Evolutionary conservation across 805 yeast species (phyloP).

Genomic region (Nakazawaea ambrosiae): DNA sequence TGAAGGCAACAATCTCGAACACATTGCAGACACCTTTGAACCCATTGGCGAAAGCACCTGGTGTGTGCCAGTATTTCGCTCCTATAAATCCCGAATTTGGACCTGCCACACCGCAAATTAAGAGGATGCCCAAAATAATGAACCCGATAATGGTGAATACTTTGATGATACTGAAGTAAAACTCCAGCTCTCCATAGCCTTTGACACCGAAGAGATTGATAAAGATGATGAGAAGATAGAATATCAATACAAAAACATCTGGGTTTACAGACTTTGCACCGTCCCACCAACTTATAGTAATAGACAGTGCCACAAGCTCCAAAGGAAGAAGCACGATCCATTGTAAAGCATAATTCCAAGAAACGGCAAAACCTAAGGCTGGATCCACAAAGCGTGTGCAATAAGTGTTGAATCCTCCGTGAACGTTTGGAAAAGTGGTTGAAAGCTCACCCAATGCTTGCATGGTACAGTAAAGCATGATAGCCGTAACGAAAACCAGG

Average conservation of each 20-base stretch:
- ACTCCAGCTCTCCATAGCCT: constrained; percentile 51
- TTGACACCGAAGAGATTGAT: constrained; percentile 49
- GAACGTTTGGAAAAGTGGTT: constrained; percentile 48
- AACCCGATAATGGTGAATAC: constrained; percentile 45
- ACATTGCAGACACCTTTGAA: constrained; percentile 49
- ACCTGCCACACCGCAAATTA: constrained; percentile 43
- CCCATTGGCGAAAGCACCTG: constrained; percentile 34
- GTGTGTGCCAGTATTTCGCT: constrained; percentile 38
- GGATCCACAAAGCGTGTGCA: constrained; percentile 51
- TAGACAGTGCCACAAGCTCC: constrained; percentile 47
- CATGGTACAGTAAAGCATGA: constrained; percentile 50
- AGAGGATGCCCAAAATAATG: constrained; percentile 44
- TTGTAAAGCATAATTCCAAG: constrained; percentile 48
- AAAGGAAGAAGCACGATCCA: constrained; percentile 45
- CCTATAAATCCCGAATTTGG: constrained; percentile 38
- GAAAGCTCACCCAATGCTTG: constrained; percentile 58
- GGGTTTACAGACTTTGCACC: constrained; percentile 25
- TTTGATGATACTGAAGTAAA: constrained; percentile 40
- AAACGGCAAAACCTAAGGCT: constrained; percentile 57
- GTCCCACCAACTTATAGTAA: constrained; percentile 46
- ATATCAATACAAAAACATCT: constrained; percentile 45
- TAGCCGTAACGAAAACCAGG: constrained; percentile 45
- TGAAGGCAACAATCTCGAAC: constrained; percentile 48
- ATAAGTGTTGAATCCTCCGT: constrained; percentile 59
- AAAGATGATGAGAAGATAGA: constrained; percentile 36